Evolutionary conservation across 1,139 yeast genomes (phyloP).

Genomic region (Zygoascus meyerae): DNA sequence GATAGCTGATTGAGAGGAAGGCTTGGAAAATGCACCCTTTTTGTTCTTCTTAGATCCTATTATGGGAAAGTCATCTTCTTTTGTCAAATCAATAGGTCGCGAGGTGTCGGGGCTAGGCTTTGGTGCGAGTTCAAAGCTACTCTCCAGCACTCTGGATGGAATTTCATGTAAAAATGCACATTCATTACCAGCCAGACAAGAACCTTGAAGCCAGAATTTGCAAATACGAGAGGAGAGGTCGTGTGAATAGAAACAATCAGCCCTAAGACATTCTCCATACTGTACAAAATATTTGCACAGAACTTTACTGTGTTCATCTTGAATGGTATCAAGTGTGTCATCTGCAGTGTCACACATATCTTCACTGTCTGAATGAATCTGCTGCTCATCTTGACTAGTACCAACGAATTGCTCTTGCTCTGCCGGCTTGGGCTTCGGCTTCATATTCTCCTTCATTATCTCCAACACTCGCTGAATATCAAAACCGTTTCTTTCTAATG

Average conservation of each 20-base stretch:
- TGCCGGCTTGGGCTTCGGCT: too few species aligned
- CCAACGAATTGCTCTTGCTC: not conserved
- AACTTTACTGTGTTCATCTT: slow-evolving; percentile 23
- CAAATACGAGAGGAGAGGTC: slow-evolving; percentile 38
- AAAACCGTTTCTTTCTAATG: slow-evolving; percentile 30
- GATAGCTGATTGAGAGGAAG: not conserved
- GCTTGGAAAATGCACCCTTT: not conserved
- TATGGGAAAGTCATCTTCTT: slow-evolving; percentile 27
- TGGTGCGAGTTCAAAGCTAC: slow-evolving; percentile 12
- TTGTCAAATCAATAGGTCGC: slow-evolving; percentile 18
- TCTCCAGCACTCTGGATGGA: slow-evolving; percentile 26
- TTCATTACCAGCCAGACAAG: slow-evolving; percentile 37
- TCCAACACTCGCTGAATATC: slow-evolving; percentile 29
- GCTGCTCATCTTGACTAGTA: not conserved
- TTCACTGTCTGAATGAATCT: not conserved
- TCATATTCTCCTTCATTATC: slow-evolving; percentile 20
- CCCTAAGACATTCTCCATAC: slow-evolving; percentile 38
- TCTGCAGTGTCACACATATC: not conserved
- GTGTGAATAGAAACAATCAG: slow-evolving; percentile 42
- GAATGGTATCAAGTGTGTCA: not conserved
- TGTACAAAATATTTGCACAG: slow-evolving; percentile 37
- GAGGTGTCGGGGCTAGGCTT: not conserved
- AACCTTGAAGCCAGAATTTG: slow-evolving; percentile 41
- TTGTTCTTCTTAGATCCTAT: slow-evolving; percentile 20
- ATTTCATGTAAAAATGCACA: slow-evolving; percentile 38